Evolutionary conservation across 2,329 filamentous ascomycete species (phyloP).

Genomic region (Setomelanomma holmii): DNA sequence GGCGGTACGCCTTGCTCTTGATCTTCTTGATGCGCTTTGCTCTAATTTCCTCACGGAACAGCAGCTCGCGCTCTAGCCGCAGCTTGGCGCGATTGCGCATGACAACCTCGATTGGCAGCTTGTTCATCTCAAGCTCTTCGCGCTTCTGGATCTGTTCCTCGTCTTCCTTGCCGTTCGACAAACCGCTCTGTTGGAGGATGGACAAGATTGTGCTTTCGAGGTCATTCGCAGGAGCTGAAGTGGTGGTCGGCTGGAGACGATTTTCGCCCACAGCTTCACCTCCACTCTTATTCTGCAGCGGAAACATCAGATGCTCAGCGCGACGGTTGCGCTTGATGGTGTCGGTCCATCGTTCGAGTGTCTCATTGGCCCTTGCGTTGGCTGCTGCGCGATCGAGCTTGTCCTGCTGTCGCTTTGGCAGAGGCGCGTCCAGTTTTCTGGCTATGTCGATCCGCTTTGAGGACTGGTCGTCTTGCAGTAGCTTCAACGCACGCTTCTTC

Average conservation of each 20-base stretch:
- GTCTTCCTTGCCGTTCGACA: slow-evolving; percentile 66
- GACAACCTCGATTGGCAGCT: slow-evolving; percentile 75
- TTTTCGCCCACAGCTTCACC: slow-evolving; percentile 67
- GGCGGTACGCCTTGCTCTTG: slow-evolving; percentile 94
- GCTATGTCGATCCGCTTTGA: slow-evolving; percentile 63
- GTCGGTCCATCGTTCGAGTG: slow-evolving; percentile 88
- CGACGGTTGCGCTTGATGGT: slow-evolving; percentile 93
- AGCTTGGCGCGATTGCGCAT: slow-evolving; percentile 76
- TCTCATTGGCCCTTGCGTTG: slow-evolving; percentile 90
- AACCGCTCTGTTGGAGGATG: slow-evolving; percentile 88
- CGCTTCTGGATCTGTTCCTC: slow-evolving; percentile 72
- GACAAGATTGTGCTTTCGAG: slow-evolving; percentile 85
- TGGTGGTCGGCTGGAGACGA: slow-evolving; percentile 65
- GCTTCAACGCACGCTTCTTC: slow-evolving; percentile 80
- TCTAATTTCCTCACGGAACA: slow-evolving; percentile 87
- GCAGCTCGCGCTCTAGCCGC: slow-evolving; percentile 79
- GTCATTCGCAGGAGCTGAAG: slow-evolving; percentile 73
- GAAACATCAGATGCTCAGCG: slow-evolving; percentile 89
- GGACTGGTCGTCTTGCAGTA: slow-evolving; percentile 70
- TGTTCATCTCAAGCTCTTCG: slow-evolving; percentile 73
- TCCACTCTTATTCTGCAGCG: slow-evolving; percentile 75
- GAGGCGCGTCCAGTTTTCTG: slow-evolving; percentile 79
- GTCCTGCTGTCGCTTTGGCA: slow-evolving; percentile 86
- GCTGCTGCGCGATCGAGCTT: slow-evolving; percentile 81
- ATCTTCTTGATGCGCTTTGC: slow-evolving; percentile 97